Conservation (phyloP, 2,329 filamentous ascomycete genomes). For the Calonectria montana region DNA sequence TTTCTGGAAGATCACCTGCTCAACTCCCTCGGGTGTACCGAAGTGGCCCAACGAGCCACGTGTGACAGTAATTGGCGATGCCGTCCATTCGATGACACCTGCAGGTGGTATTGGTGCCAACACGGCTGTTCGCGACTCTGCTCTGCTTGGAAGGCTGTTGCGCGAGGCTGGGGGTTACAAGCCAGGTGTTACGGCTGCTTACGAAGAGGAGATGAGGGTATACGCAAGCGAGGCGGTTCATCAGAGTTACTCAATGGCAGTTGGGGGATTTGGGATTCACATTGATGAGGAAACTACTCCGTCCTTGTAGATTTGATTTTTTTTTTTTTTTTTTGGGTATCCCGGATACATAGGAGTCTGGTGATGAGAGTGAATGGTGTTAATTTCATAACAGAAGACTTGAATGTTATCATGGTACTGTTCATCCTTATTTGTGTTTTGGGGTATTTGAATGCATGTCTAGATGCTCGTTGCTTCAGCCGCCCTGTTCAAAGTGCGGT, state of each 20-base stretch:
- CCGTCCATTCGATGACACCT: conserved; percentile 69
- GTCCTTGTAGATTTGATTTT: conserved; percentile 20
- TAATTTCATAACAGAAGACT: not conserved
- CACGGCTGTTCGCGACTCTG: conserved; percentile 66
- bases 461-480: too few relatives aligned
- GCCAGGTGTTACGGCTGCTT: conserved; percentile 65
- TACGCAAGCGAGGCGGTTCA: conserved; percentile 68
- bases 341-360: not conserved
- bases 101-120: conserved; percentile 68
- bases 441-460: too few relatives aligned
- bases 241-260: conserved; percentile 63
- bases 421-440: too few relatives aligned
- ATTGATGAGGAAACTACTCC: conserved; percentile 56
- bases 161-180: conserved; percentile 64
- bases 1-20: conserved; percentile 76
- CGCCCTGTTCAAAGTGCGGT: too few relatives aligned
- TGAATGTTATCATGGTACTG: too few relatives aligned
- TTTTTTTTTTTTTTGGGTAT: not conserved
- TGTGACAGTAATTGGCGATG: conserved; percentile 69
- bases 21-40: conserved; percentile 68
- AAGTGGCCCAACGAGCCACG: conserved; percentile 69
- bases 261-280: conserved; percentile 53
- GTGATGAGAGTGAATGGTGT: not conserved
- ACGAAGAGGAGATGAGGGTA: conserved; percentile 71
- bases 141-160: conserved; percentile 63